A percentile compares a stretch with the other conserved stretches of the same genome.
Conservation (phyloP, 495 filamentous ascomycete species). For the Annulohypoxylon nitens region DNA sequence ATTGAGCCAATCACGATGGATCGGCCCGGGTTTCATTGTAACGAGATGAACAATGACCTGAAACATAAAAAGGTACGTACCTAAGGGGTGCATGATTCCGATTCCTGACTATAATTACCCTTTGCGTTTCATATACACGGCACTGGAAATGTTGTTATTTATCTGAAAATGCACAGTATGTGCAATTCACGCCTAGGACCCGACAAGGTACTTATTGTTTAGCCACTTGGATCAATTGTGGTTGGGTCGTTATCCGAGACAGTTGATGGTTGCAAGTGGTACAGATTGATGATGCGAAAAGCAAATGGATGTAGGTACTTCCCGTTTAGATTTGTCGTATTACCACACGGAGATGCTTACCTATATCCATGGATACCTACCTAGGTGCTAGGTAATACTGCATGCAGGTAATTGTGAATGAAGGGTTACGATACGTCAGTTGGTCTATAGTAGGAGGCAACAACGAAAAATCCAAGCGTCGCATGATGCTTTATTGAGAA, state of each 20-base stretch:
- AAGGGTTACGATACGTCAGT: background rate
- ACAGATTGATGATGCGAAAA: conserved; percentile 7
- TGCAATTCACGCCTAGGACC: background rate
- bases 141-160: background rate
- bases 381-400: background rate
- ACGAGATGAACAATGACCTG: conserved; percentile 20
- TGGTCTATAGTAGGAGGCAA: background rate
- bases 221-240: background rate
- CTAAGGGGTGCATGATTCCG: background rate
- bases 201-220: background rate
- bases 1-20: conserved; percentile 28
- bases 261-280: conserved; percentile 4
- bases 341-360: background rate
- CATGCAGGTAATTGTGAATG: background rate
- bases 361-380: background rate
- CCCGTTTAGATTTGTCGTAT: background rate
- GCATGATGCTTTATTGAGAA: conserved; percentile 5
- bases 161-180: background rate
- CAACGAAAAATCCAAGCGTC: background rate
- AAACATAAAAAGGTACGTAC: conserved; percentile 40
- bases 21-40: conserved; percentile 37
- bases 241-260: conserved; percentile 11
- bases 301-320: background rate
- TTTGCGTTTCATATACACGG: background rate
- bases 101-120: background rate